A percentile compares a stretch with the other conserved stretches of the same genome.
phyloP scores from a whole-genome alignment of 805 yeast genomes.

The Pichia nanzhaoensis region DNA sequence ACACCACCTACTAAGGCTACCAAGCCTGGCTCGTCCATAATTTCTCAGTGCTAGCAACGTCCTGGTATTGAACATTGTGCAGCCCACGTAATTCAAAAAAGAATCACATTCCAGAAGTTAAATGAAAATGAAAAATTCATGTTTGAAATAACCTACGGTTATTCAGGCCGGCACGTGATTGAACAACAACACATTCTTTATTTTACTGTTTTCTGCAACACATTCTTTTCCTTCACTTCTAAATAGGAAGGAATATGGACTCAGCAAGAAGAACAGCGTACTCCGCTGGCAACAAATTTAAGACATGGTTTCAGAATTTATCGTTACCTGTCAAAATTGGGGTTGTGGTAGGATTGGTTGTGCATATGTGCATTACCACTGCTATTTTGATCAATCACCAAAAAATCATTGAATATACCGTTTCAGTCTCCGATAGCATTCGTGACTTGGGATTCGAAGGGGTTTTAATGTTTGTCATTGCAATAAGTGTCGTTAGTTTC shows the following conservation, averaged over 20 bases:
- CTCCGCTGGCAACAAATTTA: neutral
- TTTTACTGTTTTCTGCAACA: too few species aligned
- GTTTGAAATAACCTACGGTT: too few species aligned
- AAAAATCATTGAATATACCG: conserved; percentile 32
- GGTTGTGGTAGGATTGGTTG: neutral
- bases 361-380: neutral
- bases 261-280: neutral
- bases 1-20: neutral
- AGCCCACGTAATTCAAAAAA: too few species aligned
- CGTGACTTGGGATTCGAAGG: conserved; percentile 21
- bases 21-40: too few species aligned
- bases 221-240: too few species aligned
- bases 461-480: conserved; percentile 37
- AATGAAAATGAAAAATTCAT: too few species aligned
- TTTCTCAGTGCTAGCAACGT: too few species aligned
- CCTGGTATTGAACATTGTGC: too few species aligned
- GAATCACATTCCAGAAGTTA: too few species aligned
- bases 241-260: neutral
- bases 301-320: conserved; percentile 2
- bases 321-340: conserved; percentile 1
- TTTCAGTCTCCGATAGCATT: conserved; percentile 41
- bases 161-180: too few species aligned
- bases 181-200: too few species aligned
- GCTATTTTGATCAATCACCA: conserved; percentile 29
- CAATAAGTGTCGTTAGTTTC: conserved; percentile 66